These are phyloP conservation scores for Cyberlindnera americana DNA, from an alignment of 805 yeast species.

Conservation along the genomic window DNA sequence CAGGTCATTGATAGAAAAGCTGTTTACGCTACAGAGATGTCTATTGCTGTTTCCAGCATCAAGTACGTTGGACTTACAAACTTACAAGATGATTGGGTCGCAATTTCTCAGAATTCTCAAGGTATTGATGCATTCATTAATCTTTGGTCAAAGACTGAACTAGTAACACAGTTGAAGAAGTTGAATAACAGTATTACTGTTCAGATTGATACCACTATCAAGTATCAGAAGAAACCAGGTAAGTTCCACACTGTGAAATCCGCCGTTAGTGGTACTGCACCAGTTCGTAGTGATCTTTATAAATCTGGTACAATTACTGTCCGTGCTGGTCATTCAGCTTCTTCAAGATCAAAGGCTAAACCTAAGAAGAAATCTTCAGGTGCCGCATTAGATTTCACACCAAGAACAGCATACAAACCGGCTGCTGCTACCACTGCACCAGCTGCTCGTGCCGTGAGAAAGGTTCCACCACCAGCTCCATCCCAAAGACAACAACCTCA, in stretches of 20 bases:
- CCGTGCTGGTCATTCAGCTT: constrained; percentile 72
- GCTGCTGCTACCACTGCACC: constrained; percentile 2
- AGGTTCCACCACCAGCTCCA: constrained; percentile 30
- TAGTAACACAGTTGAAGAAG: constrained; percentile 68
- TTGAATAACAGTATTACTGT: constrained; percentile 56
- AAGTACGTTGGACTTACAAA: constrained; percentile 64
- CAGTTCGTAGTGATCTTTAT: constrained; percentile 65
- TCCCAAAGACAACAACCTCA: constrained; percentile 17
- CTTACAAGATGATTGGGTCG: constrained; percentile 91
- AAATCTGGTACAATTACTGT: constrained; percentile 87
- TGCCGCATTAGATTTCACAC: constrained; percentile 29
- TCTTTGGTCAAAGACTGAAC: constrained; percentile 84
- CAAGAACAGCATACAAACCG: constrained; percentile 22
- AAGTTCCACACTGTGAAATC: constrained; percentile 70
- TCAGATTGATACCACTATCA: constrained; percentile 65
- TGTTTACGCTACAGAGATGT: constrained; percentile 57
- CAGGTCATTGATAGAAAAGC: constrained; percentile 60
- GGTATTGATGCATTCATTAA: constrained; percentile 78
- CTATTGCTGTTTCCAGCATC: constrained; percentile 58
- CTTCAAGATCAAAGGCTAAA: constrained; percentile 63
- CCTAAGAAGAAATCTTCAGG: constrained; percentile 54
- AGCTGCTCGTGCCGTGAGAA: constrained; percentile 18
- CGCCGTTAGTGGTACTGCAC: constrained; percentile 58
- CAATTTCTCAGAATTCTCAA: constrained; percentile 38
- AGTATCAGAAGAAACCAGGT: constrained; percentile 90